Evolutionary conservation across 495 filamentous ascomycete genomes (phyloP).

Genomic region (Aspergillus steynii): DNA sequence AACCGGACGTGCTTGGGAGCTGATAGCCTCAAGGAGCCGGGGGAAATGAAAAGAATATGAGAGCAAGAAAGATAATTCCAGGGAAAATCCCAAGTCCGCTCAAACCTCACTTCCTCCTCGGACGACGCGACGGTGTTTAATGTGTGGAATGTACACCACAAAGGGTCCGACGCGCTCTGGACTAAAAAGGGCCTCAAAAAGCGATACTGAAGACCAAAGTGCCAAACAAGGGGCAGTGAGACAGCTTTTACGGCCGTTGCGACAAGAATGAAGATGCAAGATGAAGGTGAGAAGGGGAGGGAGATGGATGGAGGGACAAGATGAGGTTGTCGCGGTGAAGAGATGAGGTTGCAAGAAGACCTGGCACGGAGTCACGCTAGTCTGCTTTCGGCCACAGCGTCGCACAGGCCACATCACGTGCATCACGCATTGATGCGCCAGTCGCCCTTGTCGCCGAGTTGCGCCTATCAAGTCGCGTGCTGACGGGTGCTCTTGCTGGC

Average conservation of each 20-base stretch:
- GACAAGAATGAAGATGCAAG: constrained; percentile 4
- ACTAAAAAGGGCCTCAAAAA: constrained; percentile 7
- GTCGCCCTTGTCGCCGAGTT: neutral
- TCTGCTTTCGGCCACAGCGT: constrained; percentile 10
- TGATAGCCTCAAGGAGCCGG: constrained; percentile 21
- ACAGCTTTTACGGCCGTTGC: constrained; percentile 1
- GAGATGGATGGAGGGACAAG: constrained; percentile 15
- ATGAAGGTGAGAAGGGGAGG: constrained; percentile 15
- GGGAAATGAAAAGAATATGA: constrained; percentile 20
- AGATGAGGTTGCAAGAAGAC: constrained; percentile 29
- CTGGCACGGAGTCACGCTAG: constrained; percentile 27
- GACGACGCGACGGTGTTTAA: constrained; percentile 18
- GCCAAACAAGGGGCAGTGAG: constrained; percentile 11
- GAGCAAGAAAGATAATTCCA: constrained; percentile 18
- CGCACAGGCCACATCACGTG: constrained; percentile 16
- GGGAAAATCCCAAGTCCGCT: constrained; percentile 16
- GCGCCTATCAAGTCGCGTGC: neutral
- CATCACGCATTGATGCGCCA: neutral
- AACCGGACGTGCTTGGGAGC: constrained; percentile 22
- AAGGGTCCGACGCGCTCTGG: constrained; percentile 10
- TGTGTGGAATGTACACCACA: constrained; percentile 15
- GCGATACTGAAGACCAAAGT: constrained; percentile 2
- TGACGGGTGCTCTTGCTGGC: neutral
- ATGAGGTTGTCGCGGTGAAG: constrained; percentile 28
- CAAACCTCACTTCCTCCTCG: constrained; percentile 21